Evolutionary conservation across 441 rosid species (phyloP).

Genomic region (Gossypium schwendimanii): DNA sequence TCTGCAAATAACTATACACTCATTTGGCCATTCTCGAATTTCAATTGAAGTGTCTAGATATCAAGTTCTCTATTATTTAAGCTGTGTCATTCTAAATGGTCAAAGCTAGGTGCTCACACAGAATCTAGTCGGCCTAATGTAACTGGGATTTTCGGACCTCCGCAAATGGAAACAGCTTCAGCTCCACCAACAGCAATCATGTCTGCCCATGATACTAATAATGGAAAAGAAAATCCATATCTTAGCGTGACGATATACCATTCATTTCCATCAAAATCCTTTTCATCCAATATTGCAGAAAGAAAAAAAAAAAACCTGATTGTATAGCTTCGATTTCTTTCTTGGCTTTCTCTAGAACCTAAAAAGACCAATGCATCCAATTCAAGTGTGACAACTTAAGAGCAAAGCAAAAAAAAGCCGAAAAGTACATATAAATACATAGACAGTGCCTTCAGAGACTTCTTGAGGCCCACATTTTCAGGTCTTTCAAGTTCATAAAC

Average conservation of each 20-base stretch:
- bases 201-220: constrained; percentile 89
- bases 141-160: constrained; percentile 78
- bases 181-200: constrained; percentile 70
- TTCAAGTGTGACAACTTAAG: constrained; percentile 23
- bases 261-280: constrained; percentile 7
- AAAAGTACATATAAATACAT: background rate
- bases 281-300: constrained; percentile 15
- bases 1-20: background rate
- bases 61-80: background rate
- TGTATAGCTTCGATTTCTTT: constrained; percentile 49
- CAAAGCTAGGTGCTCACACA: constrained; percentile 32
- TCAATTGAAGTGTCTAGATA: background rate
- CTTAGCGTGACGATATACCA: constrained; percentile 19
- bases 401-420: constrained; percentile 2
- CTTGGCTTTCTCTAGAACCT: constrained; percentile 84
- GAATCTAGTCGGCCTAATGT: constrained; percentile 69
- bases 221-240: constrained; percentile 23
- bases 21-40: background rate
- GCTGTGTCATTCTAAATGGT: background rate
- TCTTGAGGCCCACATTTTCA: constrained; percentile 78
- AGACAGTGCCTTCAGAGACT: constrained; percentile 59
- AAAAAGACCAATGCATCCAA: constrained; percentile 29
- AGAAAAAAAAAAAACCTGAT: constrained; percentile 38
- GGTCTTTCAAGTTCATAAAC: constrained; percentile 81
- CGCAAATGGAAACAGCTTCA: constrained; percentile 84